Evolutionary conservation across 2,329 filamentous ascomycete species (phyloP), one percentile per base, ranked within the genome.

Genomic region (Colletotrichum cereale): DNA sequence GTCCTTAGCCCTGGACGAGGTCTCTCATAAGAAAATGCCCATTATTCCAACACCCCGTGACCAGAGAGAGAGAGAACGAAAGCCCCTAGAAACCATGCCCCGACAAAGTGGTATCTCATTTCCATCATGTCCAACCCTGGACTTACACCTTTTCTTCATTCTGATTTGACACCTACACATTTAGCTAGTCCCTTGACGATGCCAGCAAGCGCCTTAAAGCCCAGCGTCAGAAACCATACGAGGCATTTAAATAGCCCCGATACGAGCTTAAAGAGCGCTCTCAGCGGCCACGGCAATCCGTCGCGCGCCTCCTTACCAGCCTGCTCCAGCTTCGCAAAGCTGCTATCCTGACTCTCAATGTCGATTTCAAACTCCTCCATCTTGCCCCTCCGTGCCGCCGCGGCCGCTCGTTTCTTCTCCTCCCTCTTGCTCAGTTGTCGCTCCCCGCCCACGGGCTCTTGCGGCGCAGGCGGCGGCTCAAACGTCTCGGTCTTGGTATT

Each of bases 361-460:
- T 92, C 90, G 47, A 91, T 80, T 78, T 89, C 90, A 68, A 91
- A 87, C 75, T 87, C 85, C 74, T 90, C 87, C 77, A 88, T 84
- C 74, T 83, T 84, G 44, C 78, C 78, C 66, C 79, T 78, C 70
- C 78, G 77, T 42, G 56, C 57, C 10, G 67, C 67, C 8, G 61
- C 62, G n/a, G 72, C 64, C 6, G 69, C 58, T 36, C 73, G 66
- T 55, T 76, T 74, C 67, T 74, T 73, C 69, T 65, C 67, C 52
- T 72, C 67, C 75, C 38, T 81, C 48, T 76, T 78, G 64, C 78
- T 80, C 26, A 79, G 61, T 16, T 80, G 75, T 52, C 73, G 74
- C 72, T 79, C 74, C 63, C 78, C 61, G 66, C 71, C 73, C 16
- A 48, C 34, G 34, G 67, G 57, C 50, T 74, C 69, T 66, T 76